These are phyloP conservation scores for Cardamine resedifolia DNA, from an alignment of 345 rosid species.

Conservation along the genomic window DNA sequence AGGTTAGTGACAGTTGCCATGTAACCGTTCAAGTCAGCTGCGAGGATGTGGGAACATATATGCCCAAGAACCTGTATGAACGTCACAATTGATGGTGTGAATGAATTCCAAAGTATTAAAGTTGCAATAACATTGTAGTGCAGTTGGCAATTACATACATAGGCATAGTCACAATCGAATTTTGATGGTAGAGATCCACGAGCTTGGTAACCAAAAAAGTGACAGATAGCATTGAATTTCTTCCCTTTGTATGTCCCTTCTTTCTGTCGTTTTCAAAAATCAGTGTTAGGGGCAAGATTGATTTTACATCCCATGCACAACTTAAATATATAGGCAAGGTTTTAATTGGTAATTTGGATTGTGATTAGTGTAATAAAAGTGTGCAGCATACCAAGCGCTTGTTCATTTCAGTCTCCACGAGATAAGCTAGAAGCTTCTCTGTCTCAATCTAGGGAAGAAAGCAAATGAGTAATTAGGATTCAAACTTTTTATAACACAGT, in stretches of 20 bases:
- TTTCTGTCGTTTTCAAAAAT: constrained; percentile 54
- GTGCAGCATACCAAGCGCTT: constrained; percentile 59
- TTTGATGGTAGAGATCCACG: constrained; percentile 97
- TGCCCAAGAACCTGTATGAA: constrained; percentile 80
- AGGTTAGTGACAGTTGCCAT: constrained; percentile 92
- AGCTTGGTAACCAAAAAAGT: constrained; percentile 98
- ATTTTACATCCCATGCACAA: background rate
- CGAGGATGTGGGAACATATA: constrained; percentile 85
- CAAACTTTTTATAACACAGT: background rate
- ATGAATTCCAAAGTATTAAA: background rate
- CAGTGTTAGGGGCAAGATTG: background rate
- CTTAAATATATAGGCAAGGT: background rate
- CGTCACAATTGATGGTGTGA: constrained; percentile 2
- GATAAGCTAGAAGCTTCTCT: constrained; percentile 93
- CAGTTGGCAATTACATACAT: constrained; percentile 49
- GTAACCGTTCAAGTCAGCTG: constrained; percentile 93
- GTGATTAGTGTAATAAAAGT: background rate
- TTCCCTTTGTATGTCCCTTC: constrained; percentile 86
- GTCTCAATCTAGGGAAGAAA: constrained; percentile 74
- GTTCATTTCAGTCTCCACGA: constrained; percentile 90
- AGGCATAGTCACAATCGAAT: constrained; percentile 94
- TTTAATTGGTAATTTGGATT: background rate
- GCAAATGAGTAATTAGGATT: constrained; percentile 29
- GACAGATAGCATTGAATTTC: constrained; percentile 93
- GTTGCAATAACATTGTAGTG: constrained; percentile 11